Base-by-base conservation (phyloP, 805 yeast genomes). In the Candida khao-thaluensis region DNA sequence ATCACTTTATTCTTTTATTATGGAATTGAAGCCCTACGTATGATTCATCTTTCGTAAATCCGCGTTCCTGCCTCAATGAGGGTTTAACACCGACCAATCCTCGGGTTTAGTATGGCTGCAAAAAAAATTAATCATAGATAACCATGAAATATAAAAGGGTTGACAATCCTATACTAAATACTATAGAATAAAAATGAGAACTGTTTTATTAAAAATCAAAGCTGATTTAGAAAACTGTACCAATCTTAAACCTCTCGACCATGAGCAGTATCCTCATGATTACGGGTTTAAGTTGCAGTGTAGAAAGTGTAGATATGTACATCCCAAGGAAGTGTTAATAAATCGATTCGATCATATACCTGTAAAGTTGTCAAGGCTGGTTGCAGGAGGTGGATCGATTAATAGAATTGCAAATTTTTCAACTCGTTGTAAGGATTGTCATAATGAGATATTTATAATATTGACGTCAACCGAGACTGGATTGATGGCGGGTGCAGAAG, bases 251-350 rank as follows among this genome's bases (percentile, higher is more conserved):
- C 52, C 52, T 4, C 30, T 45, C n/a, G 52, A 48, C 20, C 17
- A 34, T 35, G 34, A 37, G 20, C 47, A 41, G 8, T 48, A 48
- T 25, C 48, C 52, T 18, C 49, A 45, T 29, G 52, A 48, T 33
- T 48, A 45, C 28, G 42, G 44, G 21, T 37, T 48, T 25, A 35
- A 17, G 11, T 18, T 43, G 10, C 33, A 37, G 16, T 48, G 52
- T 18, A 26, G 21, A 14, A 34, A 26, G 9, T 46, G 50, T 17
- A 25, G 27, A 7, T 41, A 14, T 18, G 15, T 8, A 2, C 43
- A 41, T 38, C 46, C 43, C 2, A 41, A 37, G 31, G 40, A 37
- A 15, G 35, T 43, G 2, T 14, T 24, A 21, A 29, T 41, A 2
- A 43, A 35, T 24, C 31, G 44, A 38, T 43, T 35, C 22, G 47